Evolutionary conservation across 208 protist genomes (phyloP).

Genomic region (Herpetomonas tarakana): DNA sequence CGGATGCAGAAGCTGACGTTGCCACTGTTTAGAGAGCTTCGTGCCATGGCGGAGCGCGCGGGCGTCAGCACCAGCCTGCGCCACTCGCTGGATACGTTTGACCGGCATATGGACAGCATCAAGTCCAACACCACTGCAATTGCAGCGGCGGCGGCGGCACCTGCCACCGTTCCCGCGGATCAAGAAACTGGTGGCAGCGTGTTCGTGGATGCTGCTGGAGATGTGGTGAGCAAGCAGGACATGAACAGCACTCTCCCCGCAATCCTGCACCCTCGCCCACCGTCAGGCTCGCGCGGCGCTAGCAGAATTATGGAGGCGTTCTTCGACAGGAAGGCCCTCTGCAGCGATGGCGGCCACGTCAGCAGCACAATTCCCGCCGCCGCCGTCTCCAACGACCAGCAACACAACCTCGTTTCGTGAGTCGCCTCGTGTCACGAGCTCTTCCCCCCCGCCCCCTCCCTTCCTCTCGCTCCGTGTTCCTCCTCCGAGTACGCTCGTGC

Average conservation of each 20-base stretch:
- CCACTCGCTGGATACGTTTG: slow-evolving; percentile 50
- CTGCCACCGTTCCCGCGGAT: background rate
- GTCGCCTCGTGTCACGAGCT: too few species aligned
- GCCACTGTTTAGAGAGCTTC: slow-evolving; percentile 66
- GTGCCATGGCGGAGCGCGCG: slow-evolving; percentile 49
- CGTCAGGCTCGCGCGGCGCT: background rate
- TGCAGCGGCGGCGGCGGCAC: background rate
- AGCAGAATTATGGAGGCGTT: background rate
- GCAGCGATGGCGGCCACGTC: too few species aligned
- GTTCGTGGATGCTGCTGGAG: slow-evolving; percentile 6
- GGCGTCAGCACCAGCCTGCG: slow-evolving; percentile 38
- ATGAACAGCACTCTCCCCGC: background rate
- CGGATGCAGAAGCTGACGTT: slow-evolving; percentile 42
- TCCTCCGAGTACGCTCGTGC: too few species aligned
- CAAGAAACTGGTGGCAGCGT: too few species aligned
- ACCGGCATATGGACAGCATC: slow-evolving; percentile 29
- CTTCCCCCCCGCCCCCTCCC: too few species aligned
- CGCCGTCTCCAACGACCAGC: background rate
- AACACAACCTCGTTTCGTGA: background rate
- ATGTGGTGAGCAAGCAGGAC: background rate
- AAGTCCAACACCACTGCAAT: background rate
- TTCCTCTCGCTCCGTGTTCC: too few species aligned
- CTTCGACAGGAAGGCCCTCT: background rate
- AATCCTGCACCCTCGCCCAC: background rate
- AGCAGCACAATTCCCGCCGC: background rate